phyloP scores from a whole-genome alignment of 2,329 filamentous ascomycete species.

The Aspergillus sp. region DNA sequence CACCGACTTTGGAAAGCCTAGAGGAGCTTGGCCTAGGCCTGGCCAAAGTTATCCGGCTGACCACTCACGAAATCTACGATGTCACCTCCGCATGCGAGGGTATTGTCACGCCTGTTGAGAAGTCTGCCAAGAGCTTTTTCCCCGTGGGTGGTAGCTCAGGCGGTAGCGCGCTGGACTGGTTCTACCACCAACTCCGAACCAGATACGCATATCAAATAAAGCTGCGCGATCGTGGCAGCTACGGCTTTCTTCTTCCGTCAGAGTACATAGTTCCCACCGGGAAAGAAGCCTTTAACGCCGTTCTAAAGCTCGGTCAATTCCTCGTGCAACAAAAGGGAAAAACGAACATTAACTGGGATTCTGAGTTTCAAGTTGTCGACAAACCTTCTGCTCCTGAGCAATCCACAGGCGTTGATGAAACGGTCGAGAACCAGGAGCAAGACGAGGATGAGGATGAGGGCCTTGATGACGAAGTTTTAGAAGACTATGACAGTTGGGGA shows the following conservation, averaged over 20 bases:
- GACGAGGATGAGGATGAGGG: background rate
- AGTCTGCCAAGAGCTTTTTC: conserved; percentile 31
- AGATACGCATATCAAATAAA: conserved; percentile 91
- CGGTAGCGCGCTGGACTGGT: conserved; percentile 89
- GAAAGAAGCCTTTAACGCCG: conserved; percentile 78
- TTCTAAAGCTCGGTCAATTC: conserved; percentile 82
- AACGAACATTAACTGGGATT: conserved; percentile 14
- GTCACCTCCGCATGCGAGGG: conserved; percentile 86
- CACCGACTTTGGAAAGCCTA: conserved; percentile 86
- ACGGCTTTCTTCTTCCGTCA: conserved; percentile 85
- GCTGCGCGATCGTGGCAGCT: conserved; percentile 86
- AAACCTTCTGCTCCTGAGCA: background rate
- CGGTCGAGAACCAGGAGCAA: background rate
- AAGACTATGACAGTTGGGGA: conserved; percentile 10
- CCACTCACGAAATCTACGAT: conserved; percentile 71
- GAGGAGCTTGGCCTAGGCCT: conserved; percentile 86
- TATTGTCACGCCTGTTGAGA: conserved; percentile 51
- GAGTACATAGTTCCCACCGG: conserved; percentile 87
- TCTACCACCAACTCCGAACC: conserved; percentile 82
- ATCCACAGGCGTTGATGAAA: background rate
- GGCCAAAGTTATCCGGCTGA: conserved; percentile 82
- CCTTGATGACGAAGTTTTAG: background rate
- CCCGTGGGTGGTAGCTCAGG: conserved; percentile 71
- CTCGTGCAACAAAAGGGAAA: conserved; percentile 16
- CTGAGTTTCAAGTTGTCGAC: conserved; percentile 13